Evolutionary conservation across 768 basidiomycete species (phyloP).

Genomic region (Lactifluus hygrophoroides): DNA sequence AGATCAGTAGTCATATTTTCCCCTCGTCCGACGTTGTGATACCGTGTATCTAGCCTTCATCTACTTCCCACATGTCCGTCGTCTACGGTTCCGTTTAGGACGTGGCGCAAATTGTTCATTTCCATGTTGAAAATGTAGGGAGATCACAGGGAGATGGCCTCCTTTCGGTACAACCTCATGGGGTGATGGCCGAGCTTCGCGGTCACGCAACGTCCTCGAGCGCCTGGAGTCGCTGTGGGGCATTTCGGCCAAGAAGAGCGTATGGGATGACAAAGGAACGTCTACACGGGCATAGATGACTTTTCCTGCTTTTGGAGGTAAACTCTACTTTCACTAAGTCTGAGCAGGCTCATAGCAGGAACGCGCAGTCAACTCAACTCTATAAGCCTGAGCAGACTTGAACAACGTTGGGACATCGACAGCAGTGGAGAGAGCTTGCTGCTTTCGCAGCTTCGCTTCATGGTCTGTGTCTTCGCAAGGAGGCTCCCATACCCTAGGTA

Average conservation of each 20-base stretch:
- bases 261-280: neutral
- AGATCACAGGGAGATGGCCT: neutral
- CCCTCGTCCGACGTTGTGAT: no score
- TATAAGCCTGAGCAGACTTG: constrained; percentile 20
- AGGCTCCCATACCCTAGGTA: constrained; percentile 24
- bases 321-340: constrained; percentile 1
- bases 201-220: neutral
- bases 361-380: constrained; percentile 19
- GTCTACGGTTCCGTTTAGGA: constrained; percentile 1
- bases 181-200: constrained; percentile 1
- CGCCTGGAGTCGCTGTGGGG: neutral
- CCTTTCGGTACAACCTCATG: constrained; percentile 7
- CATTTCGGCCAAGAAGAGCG: constrained; percentile 10
- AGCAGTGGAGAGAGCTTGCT: constrained; percentile 24
- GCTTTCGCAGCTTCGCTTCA: constrained; percentile 23
- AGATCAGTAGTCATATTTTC: no score
- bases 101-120: neutral
- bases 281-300: constrained; percentile 5
- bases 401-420: constrained; percentile 26
- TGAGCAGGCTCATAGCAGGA: neutral
- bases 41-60: no score
- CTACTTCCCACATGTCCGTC: constrained; percentile 1
- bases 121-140: neutral
- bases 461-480: constrained; percentile 26
- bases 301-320: neutral